Conservation (phyloP, 805 yeast species). For the Lachancea sp. region DNA sequence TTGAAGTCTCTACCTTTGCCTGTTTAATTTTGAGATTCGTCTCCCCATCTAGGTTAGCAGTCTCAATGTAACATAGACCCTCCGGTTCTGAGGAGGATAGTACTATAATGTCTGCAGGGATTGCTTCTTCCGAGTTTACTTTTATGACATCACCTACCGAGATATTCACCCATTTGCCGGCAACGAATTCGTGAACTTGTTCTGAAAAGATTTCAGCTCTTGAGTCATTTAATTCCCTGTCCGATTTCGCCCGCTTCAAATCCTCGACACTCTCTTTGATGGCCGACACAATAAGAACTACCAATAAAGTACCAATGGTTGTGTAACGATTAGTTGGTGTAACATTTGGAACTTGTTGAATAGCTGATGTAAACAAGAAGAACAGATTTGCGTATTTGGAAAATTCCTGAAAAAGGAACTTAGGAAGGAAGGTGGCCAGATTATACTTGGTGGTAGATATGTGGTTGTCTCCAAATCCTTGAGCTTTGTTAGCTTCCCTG, state of each 20-base stretch:
- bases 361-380: constrained; percentile 82
- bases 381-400: constrained; percentile 94
- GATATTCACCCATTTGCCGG: constrained; percentile 77
- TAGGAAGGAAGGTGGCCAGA: constrained; percentile 86
- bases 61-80: constrained; percentile 94
- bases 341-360: constrained; percentile 95
- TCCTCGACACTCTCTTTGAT: constrained; percentile 89
- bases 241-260: constrained; percentile 79
- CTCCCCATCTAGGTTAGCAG: constrained; percentile 97
- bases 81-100: constrained; percentile 95
- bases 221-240: constrained; percentile 80
- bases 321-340: constrained; percentile 95
- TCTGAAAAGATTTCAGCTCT: constrained; percentile 57
- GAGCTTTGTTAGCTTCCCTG: constrained; percentile 44
- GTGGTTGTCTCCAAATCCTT: constrained; percentile 69
- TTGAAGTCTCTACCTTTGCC: constrained; percentile 70
- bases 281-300: constrained; percentile 87
- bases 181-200: constrained; percentile 52
- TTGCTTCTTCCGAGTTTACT: constrained; percentile 78
- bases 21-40: constrained; percentile 95
- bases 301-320: constrained; percentile 81
- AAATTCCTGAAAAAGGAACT: constrained; percentile 92
- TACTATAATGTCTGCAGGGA: constrained; percentile 88
- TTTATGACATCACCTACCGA: constrained; percentile 86
- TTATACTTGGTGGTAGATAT: constrained; percentile 95